Evolutionary conservation across 2,329 filamentous ascomycete genomes (phyloP), one percentile per base, ranked within the genome.

Genomic region (Chlorencoelia australis): DNA sequence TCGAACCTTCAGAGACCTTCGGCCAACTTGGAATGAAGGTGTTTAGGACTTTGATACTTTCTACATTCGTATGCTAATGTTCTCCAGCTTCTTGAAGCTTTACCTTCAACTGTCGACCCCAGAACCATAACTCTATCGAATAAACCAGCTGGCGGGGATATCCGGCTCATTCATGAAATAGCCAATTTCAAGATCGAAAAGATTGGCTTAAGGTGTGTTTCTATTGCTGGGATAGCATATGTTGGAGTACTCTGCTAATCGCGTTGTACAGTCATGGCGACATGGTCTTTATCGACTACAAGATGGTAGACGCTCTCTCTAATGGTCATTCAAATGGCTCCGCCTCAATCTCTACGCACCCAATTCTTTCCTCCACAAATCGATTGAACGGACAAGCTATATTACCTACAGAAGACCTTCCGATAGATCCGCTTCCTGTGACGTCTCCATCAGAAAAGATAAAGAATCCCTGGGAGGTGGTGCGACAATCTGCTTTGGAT

Each of bases 401-500:
- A 27, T 64, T 79, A 11, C 73, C 79, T 14, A 74, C 73, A 41
- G 79, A 89, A 53, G 72, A 81, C 47, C 60, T 74, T 3, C 73
- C 76, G 28, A 70, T 82, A 54, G 70, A 75, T 43, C 73, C 78
- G 32, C 66, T 65, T 9, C 66, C 67, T n/a, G 63, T 73, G 28
- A 67, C 65, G 4, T 71, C 71, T 2, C 68, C 73, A 4, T 65
- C 65, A 9, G 61, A 75, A 34, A 67, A 75, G 35, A 80, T 88
- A 52, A 85, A 82, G 60, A 94, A 91, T 46, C 85, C 87, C 1
- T 96, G 91, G 91, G 91, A 98, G 55, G 75, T 82, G 7, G 82
- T 96, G 11, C 77, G 77, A 53, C 91, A 98, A 62, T 93, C 88
- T 2, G 68, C 79, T 2, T 69, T 98, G 7, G 93, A 98, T 56